Evolutionary conservation across 108 stramenopile genomes (phyloP), one percentile per base, ranked within the genome.

Genomic region (Fistulifera pelliculosa): DNA sequence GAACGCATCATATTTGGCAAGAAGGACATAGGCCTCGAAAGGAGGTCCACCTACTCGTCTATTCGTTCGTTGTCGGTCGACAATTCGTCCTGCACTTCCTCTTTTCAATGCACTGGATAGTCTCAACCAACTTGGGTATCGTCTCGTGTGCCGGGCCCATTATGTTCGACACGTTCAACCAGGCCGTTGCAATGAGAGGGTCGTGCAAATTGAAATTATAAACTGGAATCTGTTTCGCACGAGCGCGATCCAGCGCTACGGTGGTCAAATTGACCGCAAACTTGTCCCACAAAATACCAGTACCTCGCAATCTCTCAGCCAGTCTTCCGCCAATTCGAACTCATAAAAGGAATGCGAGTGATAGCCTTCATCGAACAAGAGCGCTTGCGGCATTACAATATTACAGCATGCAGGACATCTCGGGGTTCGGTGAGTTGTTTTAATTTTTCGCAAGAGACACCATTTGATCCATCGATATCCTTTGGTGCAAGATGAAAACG

Each of bases 321-420:
- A 78, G 23, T 60, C 54, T 59, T 85, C 83, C 79, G 79, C 79
- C 48, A 48, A 54, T 61, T 69, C 56, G 49, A 85, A 85, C 52
- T 76, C 67, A 60, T 85, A 85, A 63, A 71, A 74, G n/a, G 61
- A 66, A 49, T 85, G 83, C 3, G 77, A 66, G 44, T 85, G 83
- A 66, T 85, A 85, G 1, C 76, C 76, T 70, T 85, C 83, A 44
- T 85, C 83, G 58, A 85, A 85, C 41, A 80, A 56, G 3, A 85
- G 69, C 0, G 83, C 72, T 43, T 85, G 79, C 0, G 83, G 83
- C 14, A 74, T 67, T 22, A 66, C 44, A 2, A 61, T 61, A 28
- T 68, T 61, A 11, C 39, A 21, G 62, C 83, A 85, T 26, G 40
- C 25, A 19, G 83, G 83, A 49, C 83, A 85, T 24, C 49, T 38